Evolutionary conservation across 768 basidiomycete genomes (phyloP).

Genomic region (Tylopilus vinaceipallidus): DNA sequence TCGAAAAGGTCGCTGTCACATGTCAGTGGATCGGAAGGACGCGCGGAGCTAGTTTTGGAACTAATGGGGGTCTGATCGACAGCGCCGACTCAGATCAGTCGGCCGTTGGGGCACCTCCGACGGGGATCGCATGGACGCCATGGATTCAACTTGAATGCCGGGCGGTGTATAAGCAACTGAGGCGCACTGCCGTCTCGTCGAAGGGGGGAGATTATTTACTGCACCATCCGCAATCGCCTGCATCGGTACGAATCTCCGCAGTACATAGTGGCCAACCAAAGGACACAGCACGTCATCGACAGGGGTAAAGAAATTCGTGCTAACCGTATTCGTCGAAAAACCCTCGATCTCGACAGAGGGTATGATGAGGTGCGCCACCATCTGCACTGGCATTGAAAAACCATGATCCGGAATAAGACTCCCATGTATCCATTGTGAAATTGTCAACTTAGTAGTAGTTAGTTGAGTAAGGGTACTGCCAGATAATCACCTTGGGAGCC

Average conservation of each 20-base stretch:
- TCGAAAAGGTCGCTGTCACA: slow-evolving; percentile 20
- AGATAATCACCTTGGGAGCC: not conserved
- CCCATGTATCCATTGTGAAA: not conserved
- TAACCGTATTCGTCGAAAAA: slow-evolving; percentile 9
- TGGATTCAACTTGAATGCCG: not conserved
- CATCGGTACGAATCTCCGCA: slow-evolving; percentile 2
- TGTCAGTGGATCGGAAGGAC: slow-evolving; percentile 15
- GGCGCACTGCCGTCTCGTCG: not conserved
- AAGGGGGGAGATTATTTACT: not conserved
- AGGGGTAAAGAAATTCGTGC: not conserved
- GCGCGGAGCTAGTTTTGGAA: slow-evolving; percentile 20
- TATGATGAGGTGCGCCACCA: not conserved
- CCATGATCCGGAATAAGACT: slow-evolving; percentile 9
- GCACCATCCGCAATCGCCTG: not conserved
- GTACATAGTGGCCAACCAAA: not conserved
- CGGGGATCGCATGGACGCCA: not conserved
- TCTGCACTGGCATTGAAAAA: slow-evolving; percentile 3
- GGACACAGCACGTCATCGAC: slow-evolving; percentile 7
- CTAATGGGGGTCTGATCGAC: slow-evolving; percentile 1
- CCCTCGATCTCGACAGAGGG: slow-evolving; percentile 8
- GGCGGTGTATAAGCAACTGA: not conserved
- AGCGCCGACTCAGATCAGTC: not conserved
- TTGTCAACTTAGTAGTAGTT: no score
- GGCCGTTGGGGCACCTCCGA: not conserved
- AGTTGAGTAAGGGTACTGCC: no score